Percentiles rank a stretch among this genome's conserved stretches.
Conservation (phyloP, 306 rosid species). For the Pachyrhizus erosus region DNA sequence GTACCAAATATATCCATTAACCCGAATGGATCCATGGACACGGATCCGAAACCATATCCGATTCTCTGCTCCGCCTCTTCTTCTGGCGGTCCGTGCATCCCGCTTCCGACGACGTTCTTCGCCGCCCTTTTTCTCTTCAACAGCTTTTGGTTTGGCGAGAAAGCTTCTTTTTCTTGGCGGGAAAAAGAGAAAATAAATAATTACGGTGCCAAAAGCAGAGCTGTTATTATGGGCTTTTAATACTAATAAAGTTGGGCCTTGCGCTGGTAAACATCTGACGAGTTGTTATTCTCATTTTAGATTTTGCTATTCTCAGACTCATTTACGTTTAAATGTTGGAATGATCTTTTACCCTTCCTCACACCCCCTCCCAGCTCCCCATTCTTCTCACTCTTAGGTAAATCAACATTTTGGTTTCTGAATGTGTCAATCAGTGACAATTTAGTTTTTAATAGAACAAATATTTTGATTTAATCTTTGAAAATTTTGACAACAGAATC, state of each 20-base stretch:
- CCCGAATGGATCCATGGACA: conserved; percentile 34
- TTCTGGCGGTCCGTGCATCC: conserved; percentile 42
- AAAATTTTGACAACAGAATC: too few species aligned
- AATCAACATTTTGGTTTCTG: too few species aligned
- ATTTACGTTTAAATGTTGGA: too few species aligned
- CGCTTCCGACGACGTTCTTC: conserved; percentile 24
- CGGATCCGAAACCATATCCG: conserved; percentile 35
- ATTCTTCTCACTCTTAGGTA: too few species aligned
- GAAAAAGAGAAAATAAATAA: neutral
- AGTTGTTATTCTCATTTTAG: too few species aligned
- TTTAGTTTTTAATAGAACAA: too few species aligned
- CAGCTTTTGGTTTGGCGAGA: neutral
- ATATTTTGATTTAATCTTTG: too few species aligned
- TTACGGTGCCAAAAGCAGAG: neutral
- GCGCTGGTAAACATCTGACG: neutral
- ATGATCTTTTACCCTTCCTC: too few species aligned
- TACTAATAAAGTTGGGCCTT: neutral
- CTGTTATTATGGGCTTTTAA: neutral
- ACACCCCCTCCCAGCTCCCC: too few species aligned
- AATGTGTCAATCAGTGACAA: too few species aligned
- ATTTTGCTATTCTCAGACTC: too few species aligned
- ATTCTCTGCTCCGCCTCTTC: conserved; percentile 33
- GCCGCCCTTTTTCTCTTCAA: conserved; percentile 6
- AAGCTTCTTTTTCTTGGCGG: neutral
- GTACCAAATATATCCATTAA: conserved; percentile 40